Base-by-base conservation (phyloP, 371 early-diverging fungal genomes). In the Antonospora locustae region DNA sequence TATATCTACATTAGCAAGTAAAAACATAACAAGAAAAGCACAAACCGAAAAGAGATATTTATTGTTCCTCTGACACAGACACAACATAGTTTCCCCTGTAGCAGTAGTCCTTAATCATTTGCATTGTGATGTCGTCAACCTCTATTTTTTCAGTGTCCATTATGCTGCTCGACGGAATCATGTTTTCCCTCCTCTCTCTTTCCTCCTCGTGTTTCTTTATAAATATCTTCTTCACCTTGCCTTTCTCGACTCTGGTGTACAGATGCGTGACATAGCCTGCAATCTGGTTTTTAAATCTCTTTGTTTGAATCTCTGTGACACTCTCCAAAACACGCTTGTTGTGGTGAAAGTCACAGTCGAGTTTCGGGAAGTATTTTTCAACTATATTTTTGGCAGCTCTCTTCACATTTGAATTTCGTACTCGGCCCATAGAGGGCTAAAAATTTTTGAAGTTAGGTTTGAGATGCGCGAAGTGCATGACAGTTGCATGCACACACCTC, bases 201-300 rank as follows among this genome's bases (percentile, higher is more conserved):
- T 99, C 99, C 75, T 90, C 89, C 78, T 92, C 93, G 78, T 90
- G 92, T 66, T 93, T 84, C 85, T 93, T 96, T 86, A 96, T 96
- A 72, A 93, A 94, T 76, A 97, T 90, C 77, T 95, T 95, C 77
- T 90, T 90, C 62, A 95, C 96, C 59, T 89, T 90, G 51, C 94
- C 94, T 66, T 87, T 84, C 76, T 89, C 87, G 63, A 96, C 90
- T 80, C 97, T 88, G 80, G 88, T 88, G 91, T 93, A 92, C 81
- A 99, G 81, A 77, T 91, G 92, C 66, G 99, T 99, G 77, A 94
- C 90, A 85, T 91, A 97, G 69, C 99, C 99, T 69, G 97, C 95
- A 71, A 99, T 90, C 84, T 93, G 90, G 85, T 99, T 99, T 78
- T 93, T 85, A 71, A 96, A 84, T 71, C 92, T 87, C 86, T 99